Conservation (phyloP, 805 yeast species). For the Kodamaea neixiangensis region DNA sequence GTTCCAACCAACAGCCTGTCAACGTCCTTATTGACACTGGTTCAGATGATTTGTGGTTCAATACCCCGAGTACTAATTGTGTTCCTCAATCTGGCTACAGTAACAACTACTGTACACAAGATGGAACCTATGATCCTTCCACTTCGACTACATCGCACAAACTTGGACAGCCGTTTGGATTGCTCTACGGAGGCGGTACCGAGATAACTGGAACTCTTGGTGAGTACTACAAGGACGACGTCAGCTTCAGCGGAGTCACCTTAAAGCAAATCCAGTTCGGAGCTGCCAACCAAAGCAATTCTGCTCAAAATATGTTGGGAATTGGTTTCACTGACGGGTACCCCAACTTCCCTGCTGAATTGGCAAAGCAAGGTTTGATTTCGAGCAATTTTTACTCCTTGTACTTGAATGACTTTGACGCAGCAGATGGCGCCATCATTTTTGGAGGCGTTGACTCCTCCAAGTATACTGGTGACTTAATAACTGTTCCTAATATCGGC, state of each 20-base stretch:
- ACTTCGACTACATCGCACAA: constrained; percentile 11
- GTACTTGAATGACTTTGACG: constrained; percentile 49
- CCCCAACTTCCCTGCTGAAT: constrained; percentile 63
- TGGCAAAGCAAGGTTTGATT: constrained; percentile 60
- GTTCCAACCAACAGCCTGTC: constrained; percentile 22
- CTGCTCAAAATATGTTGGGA: constrained; percentile 13
- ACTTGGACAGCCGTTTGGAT: background rate
- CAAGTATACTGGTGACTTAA: constrained; percentile 24
- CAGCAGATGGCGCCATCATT: constrained; percentile 40
- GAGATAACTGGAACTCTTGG: constrained; percentile 1
- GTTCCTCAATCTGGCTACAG: background rate
- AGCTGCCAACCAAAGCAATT: background rate
- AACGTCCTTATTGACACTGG: constrained; percentile 22
- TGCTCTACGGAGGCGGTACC: constrained; percentile 2
- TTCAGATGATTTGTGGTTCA: constrained; percentile 13
- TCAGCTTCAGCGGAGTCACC: constrained; percentile 6
- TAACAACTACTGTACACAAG: background rate
- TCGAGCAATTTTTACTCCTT: constrained; percentile 60
- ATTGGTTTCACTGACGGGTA: constrained; percentile 33
- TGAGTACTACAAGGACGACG: constrained; percentile 7
- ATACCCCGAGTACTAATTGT: constrained; percentile 2
- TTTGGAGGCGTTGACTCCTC: constrained; percentile 37
- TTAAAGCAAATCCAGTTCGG: constrained; percentile 10
- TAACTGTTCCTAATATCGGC: background rate
- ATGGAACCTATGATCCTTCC: constrained; percentile 11